Evolutionary conservation across 768 basidiomycete species (phyloP).

Genomic region (Boletellus ananas): DNA sequence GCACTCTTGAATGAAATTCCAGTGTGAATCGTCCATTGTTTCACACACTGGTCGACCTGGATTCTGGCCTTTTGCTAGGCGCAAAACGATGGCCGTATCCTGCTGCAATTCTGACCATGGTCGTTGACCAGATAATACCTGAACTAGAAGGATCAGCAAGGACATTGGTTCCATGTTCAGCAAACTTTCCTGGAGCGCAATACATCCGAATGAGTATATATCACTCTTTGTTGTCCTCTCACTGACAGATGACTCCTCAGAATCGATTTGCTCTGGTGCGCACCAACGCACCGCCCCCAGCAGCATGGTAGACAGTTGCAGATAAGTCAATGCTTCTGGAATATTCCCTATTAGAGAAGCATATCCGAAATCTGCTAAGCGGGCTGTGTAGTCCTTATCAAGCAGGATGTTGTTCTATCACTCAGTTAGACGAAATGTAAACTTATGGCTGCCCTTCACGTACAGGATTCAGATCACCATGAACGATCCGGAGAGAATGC

Average conservation of each 20-base stretch:
- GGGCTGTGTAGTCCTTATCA: not conserved
- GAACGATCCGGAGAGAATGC: not conserved
- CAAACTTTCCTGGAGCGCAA: not conserved
- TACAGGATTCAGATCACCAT: no score
- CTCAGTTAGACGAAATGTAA: no score
- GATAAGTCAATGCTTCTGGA: not conserved
- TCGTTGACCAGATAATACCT: not conserved
- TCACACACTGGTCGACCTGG: not conserved
- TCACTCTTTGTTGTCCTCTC: not conserved
- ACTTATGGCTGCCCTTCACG: not conserved
- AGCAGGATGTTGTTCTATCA: not conserved
- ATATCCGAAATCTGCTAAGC: not conserved
- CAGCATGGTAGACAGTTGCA: not conserved
- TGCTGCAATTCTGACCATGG: not conserved
- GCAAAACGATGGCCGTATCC: not conserved
- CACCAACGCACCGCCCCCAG: not conserved
- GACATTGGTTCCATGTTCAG: no score
- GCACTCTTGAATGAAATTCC: not conserved
- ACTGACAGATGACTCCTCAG: not conserved
- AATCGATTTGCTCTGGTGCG: not conserved
- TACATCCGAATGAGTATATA: not conserved
- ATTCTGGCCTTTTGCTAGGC: not conserved
- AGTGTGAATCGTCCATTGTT: no score
- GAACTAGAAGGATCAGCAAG: not conserved
- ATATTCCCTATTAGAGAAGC: not conserved